Evolutionary conservation across 192 early-diverging fungal genomes (phyloP).

Genomic region (Backusella tuberculispora): DNA sequence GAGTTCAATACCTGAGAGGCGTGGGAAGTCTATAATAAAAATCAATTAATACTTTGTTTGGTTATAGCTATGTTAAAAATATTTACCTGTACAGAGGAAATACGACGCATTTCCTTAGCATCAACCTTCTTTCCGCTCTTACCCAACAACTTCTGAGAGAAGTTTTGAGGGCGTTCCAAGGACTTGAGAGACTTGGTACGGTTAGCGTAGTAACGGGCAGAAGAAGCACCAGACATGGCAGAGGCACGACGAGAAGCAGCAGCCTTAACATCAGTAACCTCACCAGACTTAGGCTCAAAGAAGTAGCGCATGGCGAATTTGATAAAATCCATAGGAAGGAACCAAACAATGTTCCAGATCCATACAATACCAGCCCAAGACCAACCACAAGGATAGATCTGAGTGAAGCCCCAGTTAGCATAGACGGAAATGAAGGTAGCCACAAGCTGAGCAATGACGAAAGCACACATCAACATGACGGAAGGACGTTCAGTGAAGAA

Average conservation of each 20-base stretch:
- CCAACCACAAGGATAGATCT: conserved; percentile 75
- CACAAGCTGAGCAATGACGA: conserved; percentile 71
- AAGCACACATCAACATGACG: conserved; percentile 64
- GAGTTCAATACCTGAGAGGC: conserved; percentile 39
- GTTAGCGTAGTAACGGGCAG: conserved; percentile 44
- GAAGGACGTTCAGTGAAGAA: conserved; percentile 79
- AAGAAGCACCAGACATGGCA: conserved; percentile 40
- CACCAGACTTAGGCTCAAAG: conserved; percentile 59
- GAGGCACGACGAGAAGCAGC: conserved; percentile 29
- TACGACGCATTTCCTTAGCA: conserved; percentile 70
- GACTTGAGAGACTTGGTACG: conserved; percentile 41
- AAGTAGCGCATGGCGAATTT: conserved; percentile 70
- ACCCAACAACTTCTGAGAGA: conserved; percentile 42
- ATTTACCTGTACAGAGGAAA: conserved; percentile 68
- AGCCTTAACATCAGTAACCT: conserved; percentile 30
- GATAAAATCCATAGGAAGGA: conserved; percentile 76
- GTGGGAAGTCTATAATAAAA: conserved; percentile 30
- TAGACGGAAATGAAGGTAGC: conserved; percentile 84
- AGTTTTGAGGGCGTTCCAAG: conserved; percentile 36
- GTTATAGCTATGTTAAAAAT: not conserved
- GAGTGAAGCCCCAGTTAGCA: conserved; percentile 80
- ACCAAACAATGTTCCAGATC: conserved; percentile 81
- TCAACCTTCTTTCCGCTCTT: conserved; percentile 63
- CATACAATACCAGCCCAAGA: conserved; percentile 75
- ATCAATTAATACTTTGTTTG: not conserved